phyloP scores from a whole-genome alignment of 306 rosid genomes.

The Acacia melanoxylon region DNA sequence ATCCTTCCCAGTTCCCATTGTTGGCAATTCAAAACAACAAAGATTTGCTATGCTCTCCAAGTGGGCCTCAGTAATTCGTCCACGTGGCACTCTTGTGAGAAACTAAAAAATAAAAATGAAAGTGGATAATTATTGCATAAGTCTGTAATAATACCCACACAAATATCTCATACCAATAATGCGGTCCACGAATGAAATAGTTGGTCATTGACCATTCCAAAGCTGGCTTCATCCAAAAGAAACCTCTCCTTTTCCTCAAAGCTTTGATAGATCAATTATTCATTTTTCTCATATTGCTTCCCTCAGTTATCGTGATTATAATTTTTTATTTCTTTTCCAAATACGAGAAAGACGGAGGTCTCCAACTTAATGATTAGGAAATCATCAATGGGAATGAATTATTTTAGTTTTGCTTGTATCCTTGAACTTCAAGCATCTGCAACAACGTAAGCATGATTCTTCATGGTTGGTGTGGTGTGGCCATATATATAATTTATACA shows the following conservation, averaged over 20 bases:
- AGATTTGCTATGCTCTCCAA: neutral
- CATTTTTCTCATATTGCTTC: neutral
- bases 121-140: neutral
- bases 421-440: neutral
- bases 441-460: neutral
- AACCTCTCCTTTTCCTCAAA: neutral
- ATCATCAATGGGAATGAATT: neutral
- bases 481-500: neutral
- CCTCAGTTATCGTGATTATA: neutral
- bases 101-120: neutral
- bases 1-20: neutral
- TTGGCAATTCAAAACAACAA: neutral
- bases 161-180: neutral
- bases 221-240: neutral
- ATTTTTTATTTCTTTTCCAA: neutral
- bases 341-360: neutral
- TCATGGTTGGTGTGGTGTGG: neutral
- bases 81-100: neutral
- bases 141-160: neutral
- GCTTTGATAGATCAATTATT: neutral
- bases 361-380: neutral
- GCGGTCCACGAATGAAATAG: neutral
- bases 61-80: neutral
- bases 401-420: neutral
- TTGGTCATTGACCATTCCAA: neutral